A percentile compares a stretch with the other conserved stretches of the same genome.
These are phyloP conservation scores for Microcera coccophila DNA, from an alignment of 2,329 filamentous ascomycete genomes.

Conservation along the genomic window DNA sequence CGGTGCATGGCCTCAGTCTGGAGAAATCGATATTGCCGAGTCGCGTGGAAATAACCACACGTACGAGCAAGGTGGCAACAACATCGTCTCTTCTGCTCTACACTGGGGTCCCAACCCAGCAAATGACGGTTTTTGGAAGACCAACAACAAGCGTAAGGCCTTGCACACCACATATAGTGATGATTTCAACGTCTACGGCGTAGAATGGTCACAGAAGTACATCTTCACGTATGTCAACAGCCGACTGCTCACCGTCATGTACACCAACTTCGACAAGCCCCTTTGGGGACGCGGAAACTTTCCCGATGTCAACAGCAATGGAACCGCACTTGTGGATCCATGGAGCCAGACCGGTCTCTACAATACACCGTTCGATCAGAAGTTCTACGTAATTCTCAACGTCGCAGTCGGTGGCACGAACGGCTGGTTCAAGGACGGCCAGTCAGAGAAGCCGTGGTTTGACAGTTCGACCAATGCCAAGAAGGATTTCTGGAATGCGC, in stretches of 20 bases:
- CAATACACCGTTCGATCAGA: slow-evolving; percentile 70
- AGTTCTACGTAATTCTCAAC: slow-evolving; percentile 73
- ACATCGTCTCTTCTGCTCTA: slow-evolving; percentile 72
- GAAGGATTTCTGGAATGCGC: slow-evolving; percentile 72
- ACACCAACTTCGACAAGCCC: slow-evolving; percentile 66
- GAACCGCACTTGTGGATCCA: slow-evolving; percentile 58
- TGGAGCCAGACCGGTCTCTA: slow-evolving; percentile 60
- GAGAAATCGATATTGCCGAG: slow-evolving; percentile 81
- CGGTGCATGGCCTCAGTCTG: slow-evolving; percentile 72
- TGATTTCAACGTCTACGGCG: slow-evolving; percentile 70
- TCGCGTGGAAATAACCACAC: slow-evolving; percentile 78
- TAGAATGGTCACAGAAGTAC: slow-evolving; percentile 87
- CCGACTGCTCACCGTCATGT: slow-evolving; percentile 74
- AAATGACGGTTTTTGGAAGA: slow-evolving; percentile 79
- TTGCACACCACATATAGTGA: slow-evolving; percentile 70
- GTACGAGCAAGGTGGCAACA: slow-evolving; percentile 73
- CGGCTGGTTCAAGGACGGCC: slow-evolving; percentile 77
- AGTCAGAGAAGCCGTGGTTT: slow-evolving; percentile 73
- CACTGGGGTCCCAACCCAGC: slow-evolving; percentile 74
- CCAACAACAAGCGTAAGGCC: slow-evolving; percentile 71
- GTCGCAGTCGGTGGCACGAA: slow-evolving; percentile 74
- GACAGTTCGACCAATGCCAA: slow-evolving; percentile 62
- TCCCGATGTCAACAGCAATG: slow-evolving; percentile 59
- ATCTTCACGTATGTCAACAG: slow-evolving; percentile 83
- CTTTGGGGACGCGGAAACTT: slow-evolving; percentile 69